A percentile compares a stretch with the other conserved stretches of the same genome.
Evolutionary conservation across 176 grass and related monocot species (phyloP).

Genomic region (Oryza punctata): DNA sequence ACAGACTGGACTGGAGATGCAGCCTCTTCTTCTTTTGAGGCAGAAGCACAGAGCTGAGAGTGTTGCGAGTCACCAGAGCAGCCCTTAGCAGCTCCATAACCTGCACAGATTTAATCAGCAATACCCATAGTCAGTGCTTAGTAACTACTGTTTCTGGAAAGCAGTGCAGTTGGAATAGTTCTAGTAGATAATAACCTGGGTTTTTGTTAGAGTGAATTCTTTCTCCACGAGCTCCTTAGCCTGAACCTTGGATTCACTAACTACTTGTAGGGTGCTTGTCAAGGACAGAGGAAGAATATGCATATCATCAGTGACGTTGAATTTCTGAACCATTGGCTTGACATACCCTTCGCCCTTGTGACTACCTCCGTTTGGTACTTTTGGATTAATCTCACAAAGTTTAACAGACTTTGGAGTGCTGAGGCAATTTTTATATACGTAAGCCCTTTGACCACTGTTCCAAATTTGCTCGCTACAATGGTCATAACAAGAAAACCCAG

Average conservation of each 20-base stretch:
- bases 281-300: not conserved
- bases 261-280: not conserved
- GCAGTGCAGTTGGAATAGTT: not conserved
- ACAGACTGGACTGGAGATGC: not conserved
- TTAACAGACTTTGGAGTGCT: not conserved
- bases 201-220: not conserved
- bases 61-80: constrained; percentile 1
- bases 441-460: not conserved
- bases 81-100: not conserved
- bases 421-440: not conserved
- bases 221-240: constrained; percentile 21
- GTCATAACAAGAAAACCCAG: not conserved
- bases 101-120: not conserved
- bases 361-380: not conserved
- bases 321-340: not conserved
- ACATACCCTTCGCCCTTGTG: not conserved
- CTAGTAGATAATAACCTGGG: not conserved
- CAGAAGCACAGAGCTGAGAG: constrained; percentile 13
- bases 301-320: constrained; percentile 21
- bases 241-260: not conserved
- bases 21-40: constrained; percentile 19
- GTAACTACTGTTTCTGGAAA: too few species aligned
- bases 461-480: not conserved
- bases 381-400: constrained; percentile 13
- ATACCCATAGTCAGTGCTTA: not conserved